Conservation (phyloP, 1,284 basidiomycete species). For the Xerocomus amazonicus region DNA sequence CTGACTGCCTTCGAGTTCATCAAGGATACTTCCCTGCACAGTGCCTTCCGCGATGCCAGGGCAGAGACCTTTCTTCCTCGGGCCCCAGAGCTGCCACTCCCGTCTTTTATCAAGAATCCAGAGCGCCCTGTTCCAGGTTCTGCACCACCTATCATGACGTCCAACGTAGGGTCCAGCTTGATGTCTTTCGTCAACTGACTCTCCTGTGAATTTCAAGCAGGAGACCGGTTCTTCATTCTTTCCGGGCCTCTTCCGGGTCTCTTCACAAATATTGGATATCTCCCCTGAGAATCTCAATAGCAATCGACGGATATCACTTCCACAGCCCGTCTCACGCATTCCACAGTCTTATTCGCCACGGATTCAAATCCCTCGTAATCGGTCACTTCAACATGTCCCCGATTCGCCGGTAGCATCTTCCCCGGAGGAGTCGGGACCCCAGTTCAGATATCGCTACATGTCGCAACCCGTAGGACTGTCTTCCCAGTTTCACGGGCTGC, state of each 20-base stretch:
- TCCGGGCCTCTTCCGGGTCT: constrained; percentile 3
- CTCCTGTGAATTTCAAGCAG: not conserved
- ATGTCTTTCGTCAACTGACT: not conserved
- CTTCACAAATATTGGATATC: constrained; percentile 5
- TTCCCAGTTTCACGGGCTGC: not conserved
- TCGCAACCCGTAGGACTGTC: constrained; percentile 7
- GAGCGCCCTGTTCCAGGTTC: not conserved
- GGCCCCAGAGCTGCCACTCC: constrained; percentile 29
- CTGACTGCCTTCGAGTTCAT: constrained; percentile 28
- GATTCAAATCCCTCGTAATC: constrained; percentile 20
- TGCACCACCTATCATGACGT: not conserved
- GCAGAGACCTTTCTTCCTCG: constrained; percentile 27
- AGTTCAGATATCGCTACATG: constrained; percentile 5
- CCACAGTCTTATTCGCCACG: constrained; percentile 3
- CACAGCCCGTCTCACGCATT: constrained; percentile 2
- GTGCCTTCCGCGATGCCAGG: constrained; percentile 33
- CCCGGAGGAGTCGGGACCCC: constrained; percentile 12
- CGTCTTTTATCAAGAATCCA: constrained; percentile 3
- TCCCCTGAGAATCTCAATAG: not conserved
- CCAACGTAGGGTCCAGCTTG: not conserved
- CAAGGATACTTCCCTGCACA: constrained; percentile 24
- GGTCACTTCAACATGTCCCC: not conserved
- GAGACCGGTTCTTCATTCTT: not conserved
- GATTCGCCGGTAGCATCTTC: constrained; percentile 20
- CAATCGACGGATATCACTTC: constrained; percentile 1